Conservation (phyloP, 257 asterid genomes). For the Ophiorrhiza pumila region DNA sequence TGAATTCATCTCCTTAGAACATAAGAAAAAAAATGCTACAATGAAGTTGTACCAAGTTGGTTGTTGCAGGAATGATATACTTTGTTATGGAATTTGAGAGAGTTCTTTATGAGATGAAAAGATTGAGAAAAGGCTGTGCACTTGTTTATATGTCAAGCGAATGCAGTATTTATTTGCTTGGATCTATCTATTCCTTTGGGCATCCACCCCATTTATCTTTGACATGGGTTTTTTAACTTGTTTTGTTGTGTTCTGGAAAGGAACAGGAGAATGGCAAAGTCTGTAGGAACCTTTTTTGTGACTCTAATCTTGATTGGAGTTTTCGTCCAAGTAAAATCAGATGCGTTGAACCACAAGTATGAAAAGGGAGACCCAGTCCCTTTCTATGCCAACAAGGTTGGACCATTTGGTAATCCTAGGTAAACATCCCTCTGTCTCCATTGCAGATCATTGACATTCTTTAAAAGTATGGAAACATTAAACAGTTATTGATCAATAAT, state of each 20-base stretch:
- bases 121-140: too few species aligned
- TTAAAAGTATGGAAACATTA: conserved; percentile 2
- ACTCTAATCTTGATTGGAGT: not conserved
- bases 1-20: too few species aligned
- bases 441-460: not conserved
- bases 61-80: too few species aligned
- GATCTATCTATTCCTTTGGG: not conserved
- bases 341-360: not conserved
- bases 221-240: not conserved
- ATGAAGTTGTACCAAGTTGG: too few species aligned
- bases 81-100: not conserved
- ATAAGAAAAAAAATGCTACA: too few species aligned
- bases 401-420: not conserved
- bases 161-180: not conserved
- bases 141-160: too few species aligned
- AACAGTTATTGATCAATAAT: conserved; percentile 3
- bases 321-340: not conserved
- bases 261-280: not conserved
- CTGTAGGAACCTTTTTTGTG: not conserved
- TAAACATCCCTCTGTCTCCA: not conserved
- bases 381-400: not conserved
- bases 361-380: not conserved
- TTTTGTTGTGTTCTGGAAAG: not conserved
- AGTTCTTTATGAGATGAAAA: too few species aligned
- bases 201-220: not conserved